Evolutionary conservation across 352 stramenopile species (phyloP).

Genomic region (Pythium dissimile): DNA sequence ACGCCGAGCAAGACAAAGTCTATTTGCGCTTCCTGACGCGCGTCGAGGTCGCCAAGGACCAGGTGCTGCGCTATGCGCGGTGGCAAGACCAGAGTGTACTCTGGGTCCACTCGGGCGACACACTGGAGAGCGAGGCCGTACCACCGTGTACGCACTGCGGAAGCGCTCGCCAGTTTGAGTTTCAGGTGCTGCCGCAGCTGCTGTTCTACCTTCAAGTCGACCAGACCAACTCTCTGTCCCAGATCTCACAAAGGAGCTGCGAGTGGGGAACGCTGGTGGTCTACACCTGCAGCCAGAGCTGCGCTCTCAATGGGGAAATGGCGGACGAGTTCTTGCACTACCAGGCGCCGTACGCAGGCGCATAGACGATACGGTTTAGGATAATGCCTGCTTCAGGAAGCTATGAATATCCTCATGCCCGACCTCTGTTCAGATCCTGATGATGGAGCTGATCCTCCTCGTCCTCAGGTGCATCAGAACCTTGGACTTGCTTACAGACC

Average conservation of each 20-base stretch:
- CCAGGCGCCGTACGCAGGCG: conserved; percentile 63
- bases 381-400: no score
- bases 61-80: conserved; percentile 87
- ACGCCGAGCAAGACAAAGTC: conserved; percentile 60
- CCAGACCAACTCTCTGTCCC: conserved; percentile 44
- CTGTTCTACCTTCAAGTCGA: conserved; percentile 90
- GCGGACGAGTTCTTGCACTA: conserved; percentile 76
- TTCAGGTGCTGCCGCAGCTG: conserved; percentile 94
- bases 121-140: conserved; percentile 32
- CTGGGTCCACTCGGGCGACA: conserved; percentile 82
- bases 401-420: conserved; percentile 13
- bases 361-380: no score
- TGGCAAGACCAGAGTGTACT: conserved; percentile 85
- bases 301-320: conserved; percentile 46
- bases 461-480: no score
- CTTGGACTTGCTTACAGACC: no score
- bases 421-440: conserved; percentile 8
- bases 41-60: conserved; percentile 76
- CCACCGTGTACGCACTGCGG: conserved; percentile 83
- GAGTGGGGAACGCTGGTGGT: conserved; percentile 92
- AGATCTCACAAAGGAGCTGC: conserved; percentile 59
- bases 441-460: not conserved
- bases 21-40: conserved; percentile 83
- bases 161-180: conserved; percentile 88
- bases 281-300: conserved; percentile 92